Percentiles rank a stretch among this genome's conserved stretches.
Conservation (phyloP, 306 rosid species). For the Casuarina equisetifolia region DNA sequence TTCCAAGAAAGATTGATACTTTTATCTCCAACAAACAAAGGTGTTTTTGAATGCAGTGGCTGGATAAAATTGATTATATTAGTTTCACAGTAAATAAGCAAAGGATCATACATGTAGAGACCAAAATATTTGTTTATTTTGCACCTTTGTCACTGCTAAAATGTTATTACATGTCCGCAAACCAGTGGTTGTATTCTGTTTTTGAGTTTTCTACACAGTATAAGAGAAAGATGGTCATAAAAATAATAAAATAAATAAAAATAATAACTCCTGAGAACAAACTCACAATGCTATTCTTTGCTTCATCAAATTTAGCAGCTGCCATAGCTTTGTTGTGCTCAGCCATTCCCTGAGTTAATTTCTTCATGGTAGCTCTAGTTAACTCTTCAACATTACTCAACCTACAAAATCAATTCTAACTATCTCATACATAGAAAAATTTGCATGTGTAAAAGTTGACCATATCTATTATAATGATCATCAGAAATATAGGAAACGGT, state of each 20-base stretch:
- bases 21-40: constrained; percentile 85
- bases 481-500: background rate
- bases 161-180: constrained; percentile 93
- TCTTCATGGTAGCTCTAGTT: constrained; percentile 89
- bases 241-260: no score
- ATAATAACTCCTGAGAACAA: constrained; percentile 5
- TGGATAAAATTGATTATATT: constrained; percentile 17
- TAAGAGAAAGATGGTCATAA: constrained; percentile 8
- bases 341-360: constrained; percentile 96
- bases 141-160: constrained; percentile 86
- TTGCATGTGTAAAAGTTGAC: background rate
- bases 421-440: background rate
- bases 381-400: constrained; percentile 83
- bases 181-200: constrained; percentile 91
- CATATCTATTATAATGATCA: background rate
- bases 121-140: background rate
- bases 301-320: constrained; percentile 90
- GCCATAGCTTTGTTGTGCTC: constrained; percentile 92
- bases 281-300: constrained; percentile 80
- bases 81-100: background rate
- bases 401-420: constrained; percentile 39
- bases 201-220: constrained; percentile 74
- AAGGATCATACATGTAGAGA: constrained; percentile 7
- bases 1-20: constrained; percentile 94
- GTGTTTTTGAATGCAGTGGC: constrained; percentile 67